phyloP scores from a whole-genome alignment of 257 asterid species.

The Gentiana dahurica region DNA sequence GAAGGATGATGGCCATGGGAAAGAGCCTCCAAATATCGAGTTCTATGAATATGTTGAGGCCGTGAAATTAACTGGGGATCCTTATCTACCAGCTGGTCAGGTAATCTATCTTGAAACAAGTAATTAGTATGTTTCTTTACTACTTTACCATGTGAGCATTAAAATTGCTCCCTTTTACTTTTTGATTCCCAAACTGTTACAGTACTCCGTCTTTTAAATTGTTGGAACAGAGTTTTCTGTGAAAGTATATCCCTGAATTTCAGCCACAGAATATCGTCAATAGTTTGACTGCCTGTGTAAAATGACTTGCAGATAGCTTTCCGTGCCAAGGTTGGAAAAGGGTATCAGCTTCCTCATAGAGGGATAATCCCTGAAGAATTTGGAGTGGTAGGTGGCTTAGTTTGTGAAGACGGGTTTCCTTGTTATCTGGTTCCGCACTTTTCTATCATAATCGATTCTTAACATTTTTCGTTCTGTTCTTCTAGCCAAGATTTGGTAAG shows the following conservation, averaged over 20 bases:
- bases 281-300: too few relatives aligned
- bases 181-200: too few relatives aligned
- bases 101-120: constrained; percentile 22
- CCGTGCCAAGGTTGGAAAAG: constrained; percentile 90
- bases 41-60: constrained; percentile 97
- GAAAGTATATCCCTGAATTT: background rate
- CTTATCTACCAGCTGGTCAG: constrained; percentile 97
- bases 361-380: constrained; percentile 95
- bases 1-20: constrained; percentile 65
- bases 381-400: constrained; percentile 70
- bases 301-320: constrained; percentile 57
- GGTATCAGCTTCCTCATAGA: constrained; percentile 88
- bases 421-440: constrained; percentile 4
- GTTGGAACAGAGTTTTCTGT: background rate
- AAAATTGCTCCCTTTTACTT: too few relatives aligned
- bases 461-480: background rate
- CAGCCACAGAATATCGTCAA: too few relatives aligned
- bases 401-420: constrained; percentile 7
- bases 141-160: too few relatives aligned
- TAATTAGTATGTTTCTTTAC: background rate
- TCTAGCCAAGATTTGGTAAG: constrained; percentile 4
- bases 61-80: constrained; percentile 85
- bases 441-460: constrained; percentile 8
- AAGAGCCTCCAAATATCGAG: constrained; percentile 54
- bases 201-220: background rate